Evolutionary conservation across 495 filamentous ascomycete genomes (phyloP).

Genomic region (Glutinoglossum americanum): DNA sequence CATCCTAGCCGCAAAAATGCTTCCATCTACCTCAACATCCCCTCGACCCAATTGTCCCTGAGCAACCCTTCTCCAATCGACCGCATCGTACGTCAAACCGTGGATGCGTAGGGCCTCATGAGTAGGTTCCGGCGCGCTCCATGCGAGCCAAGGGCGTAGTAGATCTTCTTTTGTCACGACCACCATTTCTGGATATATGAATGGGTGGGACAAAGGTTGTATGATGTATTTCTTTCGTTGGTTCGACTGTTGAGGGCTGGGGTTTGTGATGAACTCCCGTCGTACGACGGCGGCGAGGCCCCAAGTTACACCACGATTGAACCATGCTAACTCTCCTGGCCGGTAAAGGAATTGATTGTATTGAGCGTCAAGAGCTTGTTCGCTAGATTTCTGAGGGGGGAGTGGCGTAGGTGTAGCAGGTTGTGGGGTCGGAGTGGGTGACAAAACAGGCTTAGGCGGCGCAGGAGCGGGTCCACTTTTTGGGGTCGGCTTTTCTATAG

Average conservation of each 20-base stretch:
- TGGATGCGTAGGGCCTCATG: conserved; percentile 9
- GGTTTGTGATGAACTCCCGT: conserved; percentile 10
- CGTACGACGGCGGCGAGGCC: conserved; percentile 29
- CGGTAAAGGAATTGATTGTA: conserved; percentile 30
- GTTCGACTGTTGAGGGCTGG: conserved; percentile 4
- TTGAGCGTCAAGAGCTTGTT: conserved; percentile 23
- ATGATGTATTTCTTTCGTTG: conserved; percentile 20
- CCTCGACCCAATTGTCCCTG: conserved; percentile 21
- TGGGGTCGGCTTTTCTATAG: not conserved
- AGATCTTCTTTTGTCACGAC: conserved; percentile 18
- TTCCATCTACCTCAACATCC: conserved; percentile 34
- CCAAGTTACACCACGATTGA: conserved; percentile 31
- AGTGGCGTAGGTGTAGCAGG: conserved; percentile 16
- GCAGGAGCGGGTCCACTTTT: not conserved
- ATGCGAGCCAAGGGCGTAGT: conserved; percentile 39
- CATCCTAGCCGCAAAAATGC: conserved; percentile 35
- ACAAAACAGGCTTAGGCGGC: not conserved
- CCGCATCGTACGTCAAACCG: conserved; percentile 21
- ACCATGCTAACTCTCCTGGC: conserved; percentile 38
- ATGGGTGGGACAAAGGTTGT: conserved; percentile 31
- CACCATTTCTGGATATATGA: conserved; percentile 13
- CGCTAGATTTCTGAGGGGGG: conserved; percentile 17
- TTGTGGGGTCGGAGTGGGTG: conserved; percentile 2
- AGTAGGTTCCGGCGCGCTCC: conserved; percentile 29
- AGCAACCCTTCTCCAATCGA: conserved; percentile 28